A percentile compares a stretch with the other conserved stretches of the same genome.
Conservation (phyloP, 805 yeast genomes). For the Cyberlindnera subsufficiens region DNA sequence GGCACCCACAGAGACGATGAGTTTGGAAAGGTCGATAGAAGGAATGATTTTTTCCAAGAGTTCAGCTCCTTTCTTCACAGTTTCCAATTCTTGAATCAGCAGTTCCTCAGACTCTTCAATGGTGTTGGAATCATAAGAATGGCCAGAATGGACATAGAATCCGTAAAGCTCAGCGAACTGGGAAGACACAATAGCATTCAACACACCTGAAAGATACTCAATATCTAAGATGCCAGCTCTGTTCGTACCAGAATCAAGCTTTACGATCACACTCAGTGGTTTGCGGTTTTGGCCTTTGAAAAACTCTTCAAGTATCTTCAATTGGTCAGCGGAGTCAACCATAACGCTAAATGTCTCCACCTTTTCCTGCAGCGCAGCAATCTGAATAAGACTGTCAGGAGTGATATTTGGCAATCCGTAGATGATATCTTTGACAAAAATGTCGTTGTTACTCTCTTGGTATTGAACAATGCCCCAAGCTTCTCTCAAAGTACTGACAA, state of each 20-base stretch:
- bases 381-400: constrained; percentile 41
- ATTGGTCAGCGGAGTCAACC: constrained; percentile 56
- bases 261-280: constrained; percentile 61
- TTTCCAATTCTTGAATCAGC: constrained; percentile 50
- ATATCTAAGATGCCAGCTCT: constrained; percentile 53
- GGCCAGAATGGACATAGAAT: constrained; percentile 77
- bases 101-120: constrained; percentile 40
- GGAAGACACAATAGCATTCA: constrained; percentile 27
- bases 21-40: constrained; percentile 29
- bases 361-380: constrained; percentile 35
- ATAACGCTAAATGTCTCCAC: constrained; percentile 46
- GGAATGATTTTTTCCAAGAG: constrained; percentile 28
- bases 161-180: constrained; percentile 48
- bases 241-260: constrained; percentile 65
- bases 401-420: constrained; percentile 56
- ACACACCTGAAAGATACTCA: constrained; percentile 29
- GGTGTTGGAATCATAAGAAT: constrained; percentile 50
- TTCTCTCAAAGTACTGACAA: constrained; percentile 67
- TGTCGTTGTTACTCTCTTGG: constrained; percentile 22
- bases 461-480: constrained; percentile 44
- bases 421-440: constrained; percentile 38
- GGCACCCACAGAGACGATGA: constrained; percentile 70
- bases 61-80: constrained; percentile 49
- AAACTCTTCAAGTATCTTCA: constrained; percentile 39
- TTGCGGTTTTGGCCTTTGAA: constrained; percentile 19